A percentile compares a stretch with the other conserved stretches of the same genome.
These are phyloP conservation scores for Dictyostelium purpureum DNA, from an alignment of 78 protist genomes.

Conservation along the genomic window DNA sequence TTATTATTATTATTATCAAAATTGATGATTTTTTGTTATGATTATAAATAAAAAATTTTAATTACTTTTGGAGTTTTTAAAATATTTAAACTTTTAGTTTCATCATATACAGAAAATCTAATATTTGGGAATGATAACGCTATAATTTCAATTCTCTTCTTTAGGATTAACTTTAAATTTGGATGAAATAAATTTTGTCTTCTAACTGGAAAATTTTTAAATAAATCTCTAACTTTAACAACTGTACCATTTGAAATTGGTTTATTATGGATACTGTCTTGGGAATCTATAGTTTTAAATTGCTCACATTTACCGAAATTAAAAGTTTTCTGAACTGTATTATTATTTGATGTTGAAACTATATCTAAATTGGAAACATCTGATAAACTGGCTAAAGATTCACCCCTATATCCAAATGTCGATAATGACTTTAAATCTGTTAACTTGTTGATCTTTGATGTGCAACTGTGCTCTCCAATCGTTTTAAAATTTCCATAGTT, in stretches of 20 bases:
- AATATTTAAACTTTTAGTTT: neutral
- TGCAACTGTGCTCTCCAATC: slow-evolving; percentile 34
- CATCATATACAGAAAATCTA: slow-evolving; percentile 15
- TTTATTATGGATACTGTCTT: neutral
- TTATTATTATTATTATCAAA: neutral
- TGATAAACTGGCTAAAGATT: slow-evolving; percentile 24
- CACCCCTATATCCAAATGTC: slow-evolving; percentile 64
- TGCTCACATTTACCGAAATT: slow-evolving; percentile 10
- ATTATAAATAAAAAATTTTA: too few species aligned
- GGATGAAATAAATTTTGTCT: slow-evolving; percentile 25
- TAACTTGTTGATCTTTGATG: neutral
- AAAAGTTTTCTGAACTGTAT: neutral
- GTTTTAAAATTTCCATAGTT: neutral
- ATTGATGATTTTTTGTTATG: too few species aligned
- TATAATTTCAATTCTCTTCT: slow-evolving; percentile 21
- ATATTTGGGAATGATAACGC: slow-evolving; percentile 58
- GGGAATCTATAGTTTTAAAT: neutral
- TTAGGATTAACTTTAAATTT: neutral
- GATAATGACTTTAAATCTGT: slow-evolving; percentile 11
- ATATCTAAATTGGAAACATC: slow-evolving; percentile 18
- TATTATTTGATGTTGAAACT: neutral
- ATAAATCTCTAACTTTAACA: slow-evolving; percentile 43
- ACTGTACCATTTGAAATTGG: slow-evolving; percentile 5
- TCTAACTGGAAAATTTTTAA: slow-evolving; percentile 52
- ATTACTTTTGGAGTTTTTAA: slow-evolving; percentile 4